These are phyloP conservation scores for Starmerella asiatica DNA, from an alignment of 805 yeast species.

Conservation along the genomic window DNA sequence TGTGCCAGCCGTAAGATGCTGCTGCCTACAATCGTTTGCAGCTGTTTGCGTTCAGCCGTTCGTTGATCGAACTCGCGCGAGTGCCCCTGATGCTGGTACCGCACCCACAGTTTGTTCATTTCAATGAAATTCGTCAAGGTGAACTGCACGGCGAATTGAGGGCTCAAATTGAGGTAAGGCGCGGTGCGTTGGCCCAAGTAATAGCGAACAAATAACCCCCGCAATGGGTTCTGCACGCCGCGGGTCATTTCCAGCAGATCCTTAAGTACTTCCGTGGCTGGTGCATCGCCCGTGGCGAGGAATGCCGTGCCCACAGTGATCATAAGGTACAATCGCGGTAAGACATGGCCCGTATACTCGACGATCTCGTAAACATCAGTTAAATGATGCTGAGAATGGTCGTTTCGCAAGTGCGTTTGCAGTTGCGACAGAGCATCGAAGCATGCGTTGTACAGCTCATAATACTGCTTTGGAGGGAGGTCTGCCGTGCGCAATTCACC, in stretches of 20 bases:
- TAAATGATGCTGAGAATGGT: slow-evolving; percentile 56
- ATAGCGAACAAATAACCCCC: slow-evolving; percentile 83
- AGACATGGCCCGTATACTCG: slow-evolving; percentile 81
- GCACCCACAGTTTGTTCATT: slow-evolving; percentile 96
- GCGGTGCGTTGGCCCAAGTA: slow-evolving; percentile 76
- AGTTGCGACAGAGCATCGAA: slow-evolving; percentile 69
- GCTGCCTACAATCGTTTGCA: slow-evolving; percentile 84
- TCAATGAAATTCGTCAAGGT: slow-evolving; percentile 80
- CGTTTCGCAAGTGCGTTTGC: slow-evolving; percentile 48
- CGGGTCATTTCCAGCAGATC: slow-evolving; percentile 97
- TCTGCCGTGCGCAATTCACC: slow-evolving; percentile 66
- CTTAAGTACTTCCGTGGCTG: slow-evolving; percentile 72
- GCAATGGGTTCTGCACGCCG: slow-evolving; percentile 89
- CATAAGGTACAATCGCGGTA: slow-evolving; percentile 88
- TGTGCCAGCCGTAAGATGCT: slow-evolving; percentile 82
- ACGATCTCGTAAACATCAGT: slow-evolving; percentile 89
- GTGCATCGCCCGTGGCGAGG: slow-evolving; percentile 64
- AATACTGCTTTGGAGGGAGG: slow-evolving; percentile 80
- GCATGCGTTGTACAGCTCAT: slow-evolving; percentile 72
- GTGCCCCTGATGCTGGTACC: slow-evolving; percentile 92
- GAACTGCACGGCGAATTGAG: slow-evolving; percentile 62
- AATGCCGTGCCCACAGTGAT: slow-evolving; percentile 87
- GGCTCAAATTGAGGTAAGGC: slow-evolving; percentile 38
- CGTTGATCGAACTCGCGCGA: slow-evolving; percentile 66
- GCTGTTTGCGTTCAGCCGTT: slow-evolving; percentile 66